phyloP scores from a whole-genome alignment of 495 filamentous ascomycete species.

The Glutinoglossum americanum region DNA sequence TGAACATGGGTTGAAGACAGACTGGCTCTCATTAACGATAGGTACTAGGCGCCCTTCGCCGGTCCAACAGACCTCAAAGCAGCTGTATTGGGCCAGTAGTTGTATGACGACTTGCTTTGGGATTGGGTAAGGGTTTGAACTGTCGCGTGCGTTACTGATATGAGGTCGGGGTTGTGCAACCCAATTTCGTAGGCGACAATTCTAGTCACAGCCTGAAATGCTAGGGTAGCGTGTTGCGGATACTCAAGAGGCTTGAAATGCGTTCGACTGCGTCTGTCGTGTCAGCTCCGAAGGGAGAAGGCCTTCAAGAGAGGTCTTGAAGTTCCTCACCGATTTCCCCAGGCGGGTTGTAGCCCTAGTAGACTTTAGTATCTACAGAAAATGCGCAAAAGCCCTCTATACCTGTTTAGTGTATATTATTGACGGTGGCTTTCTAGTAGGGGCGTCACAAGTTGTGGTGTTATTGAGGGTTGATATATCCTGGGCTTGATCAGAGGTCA shows the following conservation, averaged over 20 bases:
- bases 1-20: slow-evolving; percentile 15
- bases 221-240: not conserved
- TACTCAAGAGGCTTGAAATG: not conserved
- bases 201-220: not conserved
- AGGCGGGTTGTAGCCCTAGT: not conserved
- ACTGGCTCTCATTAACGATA: slow-evolving; percentile 8
- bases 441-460: not conserved
- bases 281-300: not conserved
- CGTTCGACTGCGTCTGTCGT: not conserved
- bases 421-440: not conserved
- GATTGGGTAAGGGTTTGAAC: not conserved
- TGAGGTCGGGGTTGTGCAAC: not conserved
- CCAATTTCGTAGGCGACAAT: not conserved
- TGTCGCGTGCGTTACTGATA: not conserved
- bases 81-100: not conserved
- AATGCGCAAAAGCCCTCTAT: not conserved
- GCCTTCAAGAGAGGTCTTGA: not conserved
- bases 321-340: not conserved
- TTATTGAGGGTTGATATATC: not conserved
- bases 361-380: not conserved
- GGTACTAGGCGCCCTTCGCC: not conserved
- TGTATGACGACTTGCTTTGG: not conserved
- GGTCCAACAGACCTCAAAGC: not conserved
- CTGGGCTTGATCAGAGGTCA: not conserved
- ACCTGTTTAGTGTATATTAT: not conserved